These are phyloP conservation scores for Tetradesmus obliquus DNA, from an alignment of 139 green algal genomes.

Conservation along the genomic window DNA sequence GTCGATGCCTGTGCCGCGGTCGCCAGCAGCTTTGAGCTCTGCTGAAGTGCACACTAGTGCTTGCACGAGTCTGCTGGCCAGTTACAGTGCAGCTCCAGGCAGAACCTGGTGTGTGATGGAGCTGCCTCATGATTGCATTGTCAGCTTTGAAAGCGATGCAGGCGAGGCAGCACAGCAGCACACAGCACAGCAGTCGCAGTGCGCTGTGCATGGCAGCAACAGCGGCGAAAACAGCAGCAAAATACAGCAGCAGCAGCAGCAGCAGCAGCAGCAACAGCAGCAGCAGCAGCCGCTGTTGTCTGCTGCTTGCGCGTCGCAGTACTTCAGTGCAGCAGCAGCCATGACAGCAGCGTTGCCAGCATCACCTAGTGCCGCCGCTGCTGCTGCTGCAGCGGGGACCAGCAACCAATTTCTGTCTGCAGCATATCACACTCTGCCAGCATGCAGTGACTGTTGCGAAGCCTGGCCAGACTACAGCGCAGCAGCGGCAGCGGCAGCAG, in stretches of 20 bases:
- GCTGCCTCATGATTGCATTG: neutral
- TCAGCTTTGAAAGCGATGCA: neutral
- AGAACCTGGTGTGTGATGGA: neutral
- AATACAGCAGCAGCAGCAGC: neutral
- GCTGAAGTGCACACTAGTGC: neutral
- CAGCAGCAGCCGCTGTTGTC: neutral
- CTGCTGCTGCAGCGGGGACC: neutral
- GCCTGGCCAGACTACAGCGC: neutral
- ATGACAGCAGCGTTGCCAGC: neutral
- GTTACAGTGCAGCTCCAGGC: neutral
- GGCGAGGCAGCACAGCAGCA: neutral
- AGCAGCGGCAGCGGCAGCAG: neutral
- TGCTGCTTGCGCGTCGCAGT: neutral
- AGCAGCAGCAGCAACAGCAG: neutral
- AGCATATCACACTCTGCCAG: neutral
- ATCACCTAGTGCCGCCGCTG: neutral
- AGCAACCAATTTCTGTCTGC: neutral
- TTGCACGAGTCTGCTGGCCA: neutral
- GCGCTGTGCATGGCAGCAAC: neutral
- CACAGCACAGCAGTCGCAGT: neutral
- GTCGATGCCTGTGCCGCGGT: neutral
- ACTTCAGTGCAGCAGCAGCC: neutral
- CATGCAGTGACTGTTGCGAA: neutral
- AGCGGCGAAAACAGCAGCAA: neutral
- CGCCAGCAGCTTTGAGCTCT: neutral